Evolutionary conservation across 2,329 filamentous ascomycete genomes (phyloP).

Genomic region (Colletotrichum liaoningense): DNA sequence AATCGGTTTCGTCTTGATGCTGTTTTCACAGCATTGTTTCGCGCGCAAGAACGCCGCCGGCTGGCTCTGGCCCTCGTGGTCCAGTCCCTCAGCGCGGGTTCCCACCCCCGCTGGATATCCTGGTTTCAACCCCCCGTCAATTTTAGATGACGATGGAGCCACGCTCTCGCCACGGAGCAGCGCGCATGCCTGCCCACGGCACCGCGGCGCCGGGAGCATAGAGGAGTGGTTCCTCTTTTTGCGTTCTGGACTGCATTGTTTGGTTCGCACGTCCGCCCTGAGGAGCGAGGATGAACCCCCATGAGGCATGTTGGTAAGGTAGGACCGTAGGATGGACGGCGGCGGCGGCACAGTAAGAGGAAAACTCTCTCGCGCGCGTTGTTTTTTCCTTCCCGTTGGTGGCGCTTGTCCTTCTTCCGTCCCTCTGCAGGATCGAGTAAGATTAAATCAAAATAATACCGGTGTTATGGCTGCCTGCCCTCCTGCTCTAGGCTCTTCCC

Average conservation of each 20-base stretch:
- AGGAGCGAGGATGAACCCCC: constrained; percentile 1
- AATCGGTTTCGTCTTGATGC: background rate
- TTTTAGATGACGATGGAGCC: constrained; percentile 32
- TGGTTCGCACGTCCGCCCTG: constrained; percentile 10
- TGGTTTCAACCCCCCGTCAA: constrained; percentile 26
- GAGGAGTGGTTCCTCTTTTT: background rate
- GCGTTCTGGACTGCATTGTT: constrained; percentile 1
- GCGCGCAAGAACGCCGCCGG: background rate
- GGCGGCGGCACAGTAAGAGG: background rate
- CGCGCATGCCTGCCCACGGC: constrained; percentile 20
- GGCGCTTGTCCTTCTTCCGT: constrained; percentile 12
- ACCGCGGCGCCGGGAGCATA: constrained; percentile 11
- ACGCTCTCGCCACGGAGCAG: constrained; percentile 28
- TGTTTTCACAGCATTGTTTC: background rate
- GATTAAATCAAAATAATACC: constrained; percentile 5
- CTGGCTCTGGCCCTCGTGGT: background rate
- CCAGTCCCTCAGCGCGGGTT: background rate
- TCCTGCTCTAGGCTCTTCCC: background rate
- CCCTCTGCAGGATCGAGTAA: constrained; percentile 4
- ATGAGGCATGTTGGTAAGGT: background rate
- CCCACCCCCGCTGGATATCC: constrained; percentile 9
- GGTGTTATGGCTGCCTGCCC: background rate
- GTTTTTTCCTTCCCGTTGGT: background rate
- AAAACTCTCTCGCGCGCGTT: constrained; percentile 6
- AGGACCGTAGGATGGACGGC: too few relatives aligned